Evolutionary conservation across 768 basidiomycete genomes (phyloP), one percentile per base, ranked within the genome.

Genomic region (Infundibulicybe gibba): DNA sequence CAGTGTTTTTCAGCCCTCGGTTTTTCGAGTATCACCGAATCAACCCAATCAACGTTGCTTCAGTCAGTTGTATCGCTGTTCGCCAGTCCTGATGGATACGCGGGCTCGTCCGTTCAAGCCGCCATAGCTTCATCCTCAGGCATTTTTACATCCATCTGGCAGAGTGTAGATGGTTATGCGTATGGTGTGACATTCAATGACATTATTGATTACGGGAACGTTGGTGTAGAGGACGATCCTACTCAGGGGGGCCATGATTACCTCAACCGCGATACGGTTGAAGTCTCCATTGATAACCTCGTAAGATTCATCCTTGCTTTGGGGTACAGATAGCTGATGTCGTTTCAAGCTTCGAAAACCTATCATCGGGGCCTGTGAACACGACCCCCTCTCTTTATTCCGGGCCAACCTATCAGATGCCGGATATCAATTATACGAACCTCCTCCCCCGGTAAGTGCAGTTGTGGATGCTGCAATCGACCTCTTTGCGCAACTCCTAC

Each of bases 401-500:
- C 75, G 81, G 57, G 65, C 67, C n/a, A 65, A 62, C 19, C 61
- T 73, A 13, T 61, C 67, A 1, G 69, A 72, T 43, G 61, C 69
- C 6, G 76, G 78, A 47, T 76, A 76, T 42, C 56, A 59, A 11
- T 57, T 74, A 37, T 64, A 77, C 2, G 84, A 86, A 55, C 79
- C 88, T 6, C 81, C 89, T 6, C 84, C 94, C 2, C 72, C 94
- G 2, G 74, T 80, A 0, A 92, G 91, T 0, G 80, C 87, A 4
- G 87, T 92, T 9, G 87, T 97, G 20, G 90, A 97, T 61, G 82
- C 87, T 5, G 88, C 92, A 0, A 84, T 98, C n/a, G 81, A 87
- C 37, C 74, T 97, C 2, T 97, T 97, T 56, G 73, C 90, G 0
- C 75, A 79, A 32, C 67, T 97, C 32, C 76, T 97, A 20, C 85